phyloP scores from a whole-genome alignment of 345 rosid genomes.

The Pelargonium nanum region DNA sequence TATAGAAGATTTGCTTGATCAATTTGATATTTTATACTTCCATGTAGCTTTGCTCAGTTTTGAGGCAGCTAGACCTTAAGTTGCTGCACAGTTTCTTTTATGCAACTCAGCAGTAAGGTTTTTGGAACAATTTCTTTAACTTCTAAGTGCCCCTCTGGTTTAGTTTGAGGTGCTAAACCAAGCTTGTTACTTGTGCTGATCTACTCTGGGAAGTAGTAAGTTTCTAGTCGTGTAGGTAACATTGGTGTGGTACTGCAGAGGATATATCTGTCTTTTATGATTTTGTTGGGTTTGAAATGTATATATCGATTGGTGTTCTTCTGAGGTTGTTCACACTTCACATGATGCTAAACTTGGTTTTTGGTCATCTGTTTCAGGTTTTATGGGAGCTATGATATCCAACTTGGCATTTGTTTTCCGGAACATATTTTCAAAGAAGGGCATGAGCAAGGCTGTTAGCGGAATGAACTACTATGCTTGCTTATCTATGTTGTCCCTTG shows the following conservation, averaged over 20 bases:
- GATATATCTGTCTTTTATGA: not conserved
- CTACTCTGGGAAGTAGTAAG: not conserved
- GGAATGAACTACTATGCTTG: constrained; percentile 34
- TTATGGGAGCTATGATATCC: constrained; percentile 99
- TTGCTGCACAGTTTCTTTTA: not conserved
- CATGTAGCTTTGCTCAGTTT: not conserved
- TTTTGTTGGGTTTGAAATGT: not conserved
- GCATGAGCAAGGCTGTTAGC: constrained; percentile 96
- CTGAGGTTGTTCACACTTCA: too few relatives aligned
- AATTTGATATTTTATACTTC: not conserved
- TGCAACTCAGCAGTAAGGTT: too few relatives aligned
- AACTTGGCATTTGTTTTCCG: constrained; percentile 93
- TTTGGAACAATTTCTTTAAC: not conserved
- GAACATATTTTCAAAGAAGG: constrained; percentile 88
- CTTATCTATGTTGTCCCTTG: constrained; percentile 73
- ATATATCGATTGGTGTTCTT: too few relatives aligned
- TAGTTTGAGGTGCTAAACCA: too few relatives aligned
- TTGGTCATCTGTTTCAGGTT: constrained; percentile 39
- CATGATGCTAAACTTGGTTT: not conserved
- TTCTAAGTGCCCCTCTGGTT: not conserved
- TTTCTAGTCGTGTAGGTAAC: not conserved
- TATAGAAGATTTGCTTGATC: not conserved
- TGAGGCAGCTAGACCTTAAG: not conserved
- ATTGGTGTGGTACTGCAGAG: not conserved
- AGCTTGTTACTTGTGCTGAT: not conserved